Evolutionary conservation across 2,329 filamentous ascomycete genomes (phyloP), one percentile per base, ranked within the genome.

Genomic region (Diplodia seriata): DNA sequence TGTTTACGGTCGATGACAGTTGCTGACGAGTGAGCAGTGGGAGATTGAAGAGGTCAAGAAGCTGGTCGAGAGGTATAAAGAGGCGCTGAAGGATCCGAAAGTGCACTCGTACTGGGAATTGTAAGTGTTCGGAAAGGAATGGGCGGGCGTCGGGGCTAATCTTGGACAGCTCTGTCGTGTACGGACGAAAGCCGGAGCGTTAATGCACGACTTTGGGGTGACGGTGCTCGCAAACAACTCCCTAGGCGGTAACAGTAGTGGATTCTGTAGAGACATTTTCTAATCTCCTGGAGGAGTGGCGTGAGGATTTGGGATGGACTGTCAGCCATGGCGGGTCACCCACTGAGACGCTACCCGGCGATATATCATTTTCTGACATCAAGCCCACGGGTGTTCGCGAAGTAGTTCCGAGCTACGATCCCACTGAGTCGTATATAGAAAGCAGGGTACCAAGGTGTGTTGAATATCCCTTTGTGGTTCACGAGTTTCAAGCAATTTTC

Each of bases 81-180:
- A 54, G 18, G 51, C 51, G 51, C 15, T 54, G 51, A 54, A 23
- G 12, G 51, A 54, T n/a, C 51, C 51, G 26, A 54, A 54, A 18
- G 26, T 54, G 9, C 51, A 54, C 26, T 33, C 51, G 26, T 54
- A 54, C 51, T 54, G 23, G 23, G 51, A 54, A 15, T 54, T 54
- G 51, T 54, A 14, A 54, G 51, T 54, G 15, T 3, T 33, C 31
- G 31, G 8, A 33, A 18, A 29, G 4, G 5, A 33, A 15, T 9
- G 9, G 1, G 15, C 15, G 12, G 2, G 12, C 6, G 5, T 54
- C 4, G n/a, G 20, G 9, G 12, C 51, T 54, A 15, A 54, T 31
- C 6, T 26, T 53, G 9, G 1, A 7, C 18, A 54, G 51, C 26
- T 54, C 51, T 4, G 14, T 54, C 3, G 51, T 54, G 12, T 29